These are phyloP conservation scores for Mycena crocata DNA, from an alignment of 768 basidiomycete species.

Conservation along the genomic window DNA sequence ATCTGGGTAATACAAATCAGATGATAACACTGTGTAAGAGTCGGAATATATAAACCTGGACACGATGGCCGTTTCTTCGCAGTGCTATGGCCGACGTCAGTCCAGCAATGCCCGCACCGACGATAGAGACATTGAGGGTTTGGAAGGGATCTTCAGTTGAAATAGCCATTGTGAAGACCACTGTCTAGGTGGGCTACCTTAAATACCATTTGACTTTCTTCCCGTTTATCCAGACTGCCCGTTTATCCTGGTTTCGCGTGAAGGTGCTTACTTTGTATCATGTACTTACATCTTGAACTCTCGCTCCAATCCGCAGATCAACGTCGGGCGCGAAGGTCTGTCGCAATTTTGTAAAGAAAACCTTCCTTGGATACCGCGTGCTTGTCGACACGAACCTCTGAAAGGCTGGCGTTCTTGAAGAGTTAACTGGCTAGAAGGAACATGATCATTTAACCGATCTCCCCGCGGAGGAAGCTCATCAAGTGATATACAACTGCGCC, in stretches of 20 bases:
- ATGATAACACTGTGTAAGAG: too few species aligned
- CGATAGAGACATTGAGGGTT: conserved; percentile 13
- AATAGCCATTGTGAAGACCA: neutral
- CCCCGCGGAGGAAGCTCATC: too few species aligned
- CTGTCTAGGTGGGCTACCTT: neutral
- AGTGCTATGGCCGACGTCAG: conserved; percentile 17
- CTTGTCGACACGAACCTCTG: too few species aligned
- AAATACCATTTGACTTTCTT: neutral
- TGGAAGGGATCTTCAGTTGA: neutral
- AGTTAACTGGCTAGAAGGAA: too few species aligned
- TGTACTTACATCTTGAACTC: too few species aligned
- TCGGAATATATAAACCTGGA: conserved; percentile 3
- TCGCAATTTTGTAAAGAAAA: too few species aligned
- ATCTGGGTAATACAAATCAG: conserved; percentile 2
- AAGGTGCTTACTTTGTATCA: neutral
- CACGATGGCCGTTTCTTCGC: conserved; percentile 10
- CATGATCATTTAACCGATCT: too few species aligned
- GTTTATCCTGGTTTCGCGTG: neutral
- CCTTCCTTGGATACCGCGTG: too few species aligned
- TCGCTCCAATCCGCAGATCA: too few species aligned
- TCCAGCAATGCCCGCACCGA: conserved; percentile 26
- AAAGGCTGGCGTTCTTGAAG: too few species aligned
- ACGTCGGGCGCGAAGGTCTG: too few species aligned
- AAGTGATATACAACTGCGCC: too few species aligned
- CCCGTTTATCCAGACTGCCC: neutral